These are phyloP conservation scores for Allium fistulosum DNA, from an alignment of 106 monocot species.

Conservation along the genomic window DNA sequence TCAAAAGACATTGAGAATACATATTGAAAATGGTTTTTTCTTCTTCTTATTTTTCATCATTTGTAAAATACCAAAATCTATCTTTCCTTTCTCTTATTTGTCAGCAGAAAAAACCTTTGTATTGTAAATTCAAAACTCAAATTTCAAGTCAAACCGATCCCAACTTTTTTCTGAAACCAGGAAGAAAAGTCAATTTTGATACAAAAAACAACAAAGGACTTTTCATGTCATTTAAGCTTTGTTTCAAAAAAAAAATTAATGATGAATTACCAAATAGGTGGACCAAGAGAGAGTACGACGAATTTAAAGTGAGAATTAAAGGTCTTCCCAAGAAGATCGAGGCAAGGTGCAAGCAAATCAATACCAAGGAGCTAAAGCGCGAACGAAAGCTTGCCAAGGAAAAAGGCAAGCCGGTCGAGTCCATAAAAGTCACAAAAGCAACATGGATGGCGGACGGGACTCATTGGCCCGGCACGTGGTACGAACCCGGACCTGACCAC, in stretches of 20 bases:
- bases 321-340: conserved; percentile 67
- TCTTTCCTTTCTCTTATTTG: too few species aligned
- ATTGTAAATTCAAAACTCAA: not conserved
- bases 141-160: not conserved
- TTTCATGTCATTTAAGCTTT: too few species aligned
- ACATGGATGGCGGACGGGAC: conserved; percentile 92
- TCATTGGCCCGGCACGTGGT: conserved; percentile 88
- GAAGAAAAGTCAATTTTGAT: too few species aligned
- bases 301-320: conserved; percentile 89
- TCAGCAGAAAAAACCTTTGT: too few species aligned
- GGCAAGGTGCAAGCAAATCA: conserved; percentile 34
- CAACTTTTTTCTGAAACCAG: too few species aligned
- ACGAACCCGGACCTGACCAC: conserved; percentile 42
- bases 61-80: too few species aligned
- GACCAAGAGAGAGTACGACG: conserved; percentile 93
- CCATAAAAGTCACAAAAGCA: conserved; percentile 27
- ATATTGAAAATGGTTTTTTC: not conserved
- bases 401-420: conserved; percentile 21
- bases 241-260: too few species aligned
- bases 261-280: conserved; percentile 6
- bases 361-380: conserved; percentile 28
- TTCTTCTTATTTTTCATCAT: too few species aligned
- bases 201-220: too few species aligned
- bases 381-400: conserved; percentile 43
- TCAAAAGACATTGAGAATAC: not conserved